phyloP scores from a whole-genome alignment of 108 stramenopile species.

The Fragilariopsis cylindrus region DNA sequence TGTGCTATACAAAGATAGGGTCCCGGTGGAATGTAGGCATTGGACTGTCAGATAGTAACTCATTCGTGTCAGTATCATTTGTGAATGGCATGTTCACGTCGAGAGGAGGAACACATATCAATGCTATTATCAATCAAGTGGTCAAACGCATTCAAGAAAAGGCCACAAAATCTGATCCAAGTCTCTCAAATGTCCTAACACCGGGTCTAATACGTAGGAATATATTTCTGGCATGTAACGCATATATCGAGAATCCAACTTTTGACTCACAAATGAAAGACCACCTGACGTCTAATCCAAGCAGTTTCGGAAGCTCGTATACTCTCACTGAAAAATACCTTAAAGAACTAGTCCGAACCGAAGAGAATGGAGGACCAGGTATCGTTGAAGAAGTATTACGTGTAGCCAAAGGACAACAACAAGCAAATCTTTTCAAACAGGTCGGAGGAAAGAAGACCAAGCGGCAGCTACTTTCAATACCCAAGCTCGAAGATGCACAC shows the following conservation, averaged over 20 bases:
- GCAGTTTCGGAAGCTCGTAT: conserved; percentile 80
- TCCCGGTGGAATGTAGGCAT: conserved; percentile 78
- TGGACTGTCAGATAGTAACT: conserved; percentile 56
- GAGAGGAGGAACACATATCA: conserved; percentile 89
- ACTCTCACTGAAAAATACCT: conserved; percentile 52
- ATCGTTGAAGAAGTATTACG: conserved; percentile 71
- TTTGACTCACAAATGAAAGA: conserved; percentile 99
- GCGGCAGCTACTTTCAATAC: conserved; percentile 68
- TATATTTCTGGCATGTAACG: conserved; percentile 91
- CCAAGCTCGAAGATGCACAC: conserved; percentile 95
- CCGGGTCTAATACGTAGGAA: conserved; percentile 84
- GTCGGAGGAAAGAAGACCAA: conserved; percentile 65
- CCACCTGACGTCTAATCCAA: conserved; percentile 81
- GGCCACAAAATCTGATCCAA: conserved; percentile 50
- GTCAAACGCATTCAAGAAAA: conserved; percentile 67
- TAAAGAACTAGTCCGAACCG: conserved; percentile 47
- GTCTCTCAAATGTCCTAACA: conserved; percentile 47
- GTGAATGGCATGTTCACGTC: conserved; percentile 90
- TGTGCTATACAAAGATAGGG: conserved; percentile 71
- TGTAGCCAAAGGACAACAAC: conserved; percentile 57
- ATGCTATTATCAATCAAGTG: conserved; percentile 70
- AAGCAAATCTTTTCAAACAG: conserved; percentile 64
- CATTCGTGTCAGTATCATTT: conserved; percentile 75
- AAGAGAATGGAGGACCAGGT: conserved; percentile 66
- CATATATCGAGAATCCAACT: conserved; percentile 95